phyloP scores from a whole-genome alignment of 495 filamentous ascomycete species.

The Tuber indicum region DNA sequence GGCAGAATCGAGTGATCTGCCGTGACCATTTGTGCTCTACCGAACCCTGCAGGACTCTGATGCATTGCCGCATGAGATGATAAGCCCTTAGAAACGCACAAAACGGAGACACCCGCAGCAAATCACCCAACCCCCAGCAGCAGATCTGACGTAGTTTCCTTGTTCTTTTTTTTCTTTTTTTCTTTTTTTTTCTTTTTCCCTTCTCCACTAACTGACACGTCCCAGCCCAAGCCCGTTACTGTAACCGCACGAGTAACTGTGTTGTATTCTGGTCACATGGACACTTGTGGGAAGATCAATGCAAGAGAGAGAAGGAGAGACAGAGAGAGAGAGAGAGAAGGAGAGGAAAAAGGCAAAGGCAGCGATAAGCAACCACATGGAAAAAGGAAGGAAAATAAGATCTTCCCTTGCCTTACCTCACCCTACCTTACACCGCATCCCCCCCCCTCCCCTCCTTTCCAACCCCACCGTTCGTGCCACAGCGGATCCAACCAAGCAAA shows the following conservation, averaged over 20 bases:
- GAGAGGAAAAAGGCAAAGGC: neutral
- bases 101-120: constrained; percentile 1
- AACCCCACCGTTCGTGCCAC: neutral
- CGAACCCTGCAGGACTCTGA: neutral
- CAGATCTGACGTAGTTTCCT: neutral
- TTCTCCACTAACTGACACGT: neutral
- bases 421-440: neutral
- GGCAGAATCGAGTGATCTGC: neutral
- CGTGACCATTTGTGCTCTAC: neutral
- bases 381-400: neutral
- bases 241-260: neutral
- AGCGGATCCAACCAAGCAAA: neutral
- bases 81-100: constrained; percentile 1
- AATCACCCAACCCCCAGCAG: neutral
- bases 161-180: neutral
- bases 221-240: neutral
- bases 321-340: neutral
- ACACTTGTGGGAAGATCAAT: neutral
- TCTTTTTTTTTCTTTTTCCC: neutral
- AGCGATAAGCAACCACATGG: neutral
- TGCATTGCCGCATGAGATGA: neutral
- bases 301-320: neutral
- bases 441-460: neutral
- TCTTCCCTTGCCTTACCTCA: neutral
- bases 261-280: neutral